Base-by-base conservation (phyloP, 2,329 filamentous ascomycete genomes). In the Sporothrix pallida region DNA sequence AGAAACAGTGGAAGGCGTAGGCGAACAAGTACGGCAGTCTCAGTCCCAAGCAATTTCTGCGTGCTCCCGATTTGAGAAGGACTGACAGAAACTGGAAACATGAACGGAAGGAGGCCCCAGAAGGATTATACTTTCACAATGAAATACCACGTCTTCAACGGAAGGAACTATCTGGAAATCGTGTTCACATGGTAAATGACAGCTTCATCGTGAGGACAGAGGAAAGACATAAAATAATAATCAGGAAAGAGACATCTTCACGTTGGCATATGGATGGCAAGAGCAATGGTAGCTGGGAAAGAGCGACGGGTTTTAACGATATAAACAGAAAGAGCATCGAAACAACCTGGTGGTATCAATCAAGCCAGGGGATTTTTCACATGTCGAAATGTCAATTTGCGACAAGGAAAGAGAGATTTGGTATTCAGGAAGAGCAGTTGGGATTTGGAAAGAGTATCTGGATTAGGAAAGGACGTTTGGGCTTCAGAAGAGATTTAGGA, bases 31-130 rank as follows among this genome's bases (percentile, higher is more conserved):
- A 60, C 23, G 56, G 56, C 56, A 60, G 56, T 60, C 56, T 60
- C 56, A 3, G 23, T 60, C 56, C 56, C 56, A 60, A 60, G 31
- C 13, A 13, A 15, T 31, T 13, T 15, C 56, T 37, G 56, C 56
- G 56, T 31, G 56, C 56, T 60, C 15, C 56, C 23, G 56, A 31
- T 60, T 10, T 60, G 56, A 23, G 56, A 60, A 60, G 56, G 56
- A 60, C 10, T 31, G 56, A 60, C 23, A 15, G 23, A 31, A 60
- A 60, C 23, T 31, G 10, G 56, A 60, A 60, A 60, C 10, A 26
- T 37, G 56, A 60, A 10, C 56, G 56, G 56, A 31, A 60, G 56
- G 56, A 60, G 56, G 56, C 20, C 56, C 56, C 56, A 15, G 15
- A 60, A 60, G 56, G 12, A 60, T 60, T 15, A 15, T 5, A 37